Base-by-base conservation (phyloP, 352 stramenopile species). In the Pythium oligandrum region DNA sequence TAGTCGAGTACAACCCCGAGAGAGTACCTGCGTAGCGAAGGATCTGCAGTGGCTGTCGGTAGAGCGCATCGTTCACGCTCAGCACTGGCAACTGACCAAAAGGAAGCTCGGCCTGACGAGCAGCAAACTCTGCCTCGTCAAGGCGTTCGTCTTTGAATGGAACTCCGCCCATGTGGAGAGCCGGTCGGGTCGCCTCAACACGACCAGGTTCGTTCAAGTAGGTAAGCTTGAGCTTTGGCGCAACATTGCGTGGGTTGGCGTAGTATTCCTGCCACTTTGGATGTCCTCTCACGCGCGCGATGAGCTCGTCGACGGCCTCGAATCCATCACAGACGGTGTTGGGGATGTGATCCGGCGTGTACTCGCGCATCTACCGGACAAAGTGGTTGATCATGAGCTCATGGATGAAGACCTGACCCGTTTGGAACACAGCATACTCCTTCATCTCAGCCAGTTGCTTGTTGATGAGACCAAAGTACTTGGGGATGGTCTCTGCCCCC, bases 81-180 rank as follows among this genome's bases (percentile, higher is more conserved):
- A 79, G 55, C 40, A 69, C 58, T 1, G 70, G 70, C 35, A 79
- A 26, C 43, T 79, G 68, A 34, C 59, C 56, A 45, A 72, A 75
- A 4, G 66, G 66, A 4, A 78, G 54, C 44, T 10, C 44, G 12
- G 51, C 39, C 32, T 74, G 72, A 30, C 68, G 48, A 0, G 36
- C 40, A n/a, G 45, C 48, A 26, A 70, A 64, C 49, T 81, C 60
- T 6, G 42, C 47, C 33, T 62, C 59, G 33, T 42, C 32, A 12
- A 91, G 55, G 32, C 65, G 73, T 12, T 77, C 64, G 57, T 91
- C 78, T 30, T 83, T 63, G 45, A 89, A 90, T 3, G 64, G 42
- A 1, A 93, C 57, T 37, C 67, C 68, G 10, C 71, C 83, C n/a
- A 88, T 70, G 51, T 73, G 67, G 40, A 87, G 71, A 6, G 66